These are phyloP conservation scores for Sarocladium kiliense DNA, from an alignment of 2,329 filamentous ascomycete genomes.

Conservation along the genomic window DNA sequence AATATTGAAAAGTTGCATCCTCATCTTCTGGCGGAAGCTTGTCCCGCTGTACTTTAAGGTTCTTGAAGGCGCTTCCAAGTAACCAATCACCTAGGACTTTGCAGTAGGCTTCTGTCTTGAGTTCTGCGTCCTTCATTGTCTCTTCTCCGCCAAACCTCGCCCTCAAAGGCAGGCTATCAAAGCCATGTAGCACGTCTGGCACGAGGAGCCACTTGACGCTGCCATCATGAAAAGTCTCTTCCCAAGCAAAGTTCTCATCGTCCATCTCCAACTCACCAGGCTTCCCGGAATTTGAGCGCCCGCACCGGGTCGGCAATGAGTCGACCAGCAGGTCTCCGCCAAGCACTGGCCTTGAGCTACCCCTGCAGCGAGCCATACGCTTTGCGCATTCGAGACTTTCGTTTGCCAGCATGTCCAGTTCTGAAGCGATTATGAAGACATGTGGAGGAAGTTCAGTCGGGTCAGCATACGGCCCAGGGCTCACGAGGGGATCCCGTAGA, in stretches of 20 bases:
- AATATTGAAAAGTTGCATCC: too few species aligned
- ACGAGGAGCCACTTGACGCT: not conserved
- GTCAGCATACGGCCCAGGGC: not conserved
- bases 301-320: not conserved
- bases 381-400: not conserved
- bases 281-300: not conserved
- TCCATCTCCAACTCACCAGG: constrained; percentile 1
- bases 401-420: constrained; percentile 1
- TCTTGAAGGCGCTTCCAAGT: too few species aligned
- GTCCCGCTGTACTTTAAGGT: too few species aligned
- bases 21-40: too few species aligned
- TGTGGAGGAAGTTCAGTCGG: not conserved
- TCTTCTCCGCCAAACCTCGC: not conserved
- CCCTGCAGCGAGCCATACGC: not conserved
- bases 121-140: not conserved
- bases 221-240: not conserved
- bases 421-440: not conserved
- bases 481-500: not conserved
- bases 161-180: not conserved
- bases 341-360: not conserved
- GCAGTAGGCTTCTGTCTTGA: not conserved
- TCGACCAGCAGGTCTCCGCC: too few species aligned
- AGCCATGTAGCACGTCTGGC: not conserved
- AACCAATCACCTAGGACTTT: not conserved
- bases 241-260: not conserved